Percentiles rank a stretch among this genome's conserved stretches.
phyloP scores from a whole-genome alignment of 2,329 filamentous ascomycete genomes.

The Geosmithia flava region DNA sequence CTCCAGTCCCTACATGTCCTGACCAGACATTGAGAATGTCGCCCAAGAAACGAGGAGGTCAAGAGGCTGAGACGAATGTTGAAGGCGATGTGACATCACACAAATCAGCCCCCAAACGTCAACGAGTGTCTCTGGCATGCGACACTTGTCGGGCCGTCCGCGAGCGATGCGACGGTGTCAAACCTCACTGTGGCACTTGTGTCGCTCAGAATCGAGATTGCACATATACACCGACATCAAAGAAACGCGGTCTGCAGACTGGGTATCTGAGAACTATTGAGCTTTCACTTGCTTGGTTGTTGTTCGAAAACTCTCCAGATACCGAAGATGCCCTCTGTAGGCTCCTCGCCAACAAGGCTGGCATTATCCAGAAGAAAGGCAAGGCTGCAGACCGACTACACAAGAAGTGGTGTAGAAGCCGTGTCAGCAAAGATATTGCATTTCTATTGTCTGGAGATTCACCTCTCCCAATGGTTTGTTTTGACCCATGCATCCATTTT shows the following conservation, averaged over 20 bases:
- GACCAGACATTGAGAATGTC: constrained; percentile 1
- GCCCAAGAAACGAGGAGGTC: constrained; percentile 1
- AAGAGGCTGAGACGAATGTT: neutral
- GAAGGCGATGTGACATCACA: neutral
- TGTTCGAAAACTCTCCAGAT: constrained; percentile 49
- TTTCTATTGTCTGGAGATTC: constrained; percentile 39
- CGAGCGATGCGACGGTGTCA: constrained; percentile 61
- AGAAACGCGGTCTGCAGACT: constrained; percentile 69
- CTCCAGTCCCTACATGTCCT: neutral
- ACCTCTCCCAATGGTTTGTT: constrained; percentile 3
- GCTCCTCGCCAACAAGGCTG: constrained; percentile 25
- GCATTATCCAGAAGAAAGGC: neutral
- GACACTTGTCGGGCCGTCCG: constrained; percentile 55
- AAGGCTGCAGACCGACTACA: constrained; percentile 42
- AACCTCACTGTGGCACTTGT: constrained; percentile 57
- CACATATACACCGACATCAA: constrained; percentile 60
- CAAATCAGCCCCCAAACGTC: constrained; percentile 34
- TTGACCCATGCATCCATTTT: neutral
- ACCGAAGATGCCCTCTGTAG: constrained; percentile 44
- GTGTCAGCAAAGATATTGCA: constrained; percentile 50
- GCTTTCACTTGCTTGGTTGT: constrained; percentile 47
- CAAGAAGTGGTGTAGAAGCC: constrained; percentile 49
- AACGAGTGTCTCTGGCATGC: constrained; percentile 56
- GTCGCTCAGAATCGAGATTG: constrained; percentile 49
- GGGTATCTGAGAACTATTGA: constrained; percentile 68